Base-by-base conservation (phyloP, 2,329 filamentous ascomycete species). In the Fusarium sp. region DNA sequence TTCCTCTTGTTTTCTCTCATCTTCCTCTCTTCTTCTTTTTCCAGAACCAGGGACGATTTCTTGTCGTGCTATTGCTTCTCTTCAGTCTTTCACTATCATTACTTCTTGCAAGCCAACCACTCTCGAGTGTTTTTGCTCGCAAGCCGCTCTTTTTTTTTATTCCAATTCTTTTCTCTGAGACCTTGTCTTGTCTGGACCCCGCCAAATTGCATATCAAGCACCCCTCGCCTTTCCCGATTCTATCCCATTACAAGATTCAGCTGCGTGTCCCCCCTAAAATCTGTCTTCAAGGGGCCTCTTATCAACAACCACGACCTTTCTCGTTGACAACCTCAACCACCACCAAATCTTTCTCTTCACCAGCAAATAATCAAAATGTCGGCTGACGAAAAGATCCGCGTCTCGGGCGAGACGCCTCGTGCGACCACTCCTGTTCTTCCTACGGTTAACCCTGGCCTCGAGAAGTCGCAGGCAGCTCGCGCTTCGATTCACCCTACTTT, bases 341-440 rank as follows among this genome's bases (percentile, higher is more conserved):
- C 48, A 46, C 41, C 51, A 55, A 51, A 61, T 58, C 65, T 70
- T 69, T 59, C 56, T 61, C 58, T 64, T 62, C 68, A 73, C 61
- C 73, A 80, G 25, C 53, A 46, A 76, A 13, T 61, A 90, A 90
- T 87, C 70, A 72, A 31, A 41, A 78, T 78, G 76, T 75, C 76
- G 62, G 71, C 64, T 72, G 90, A 91, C 75, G 91, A 97, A 78
- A 97, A 97, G 81, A 88, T 85, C 70, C 90, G 93, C 75, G 83
- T 88, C 72, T 97, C 92, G 42, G 91, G 91, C 77, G 93, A 97
- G 77, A 81, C 85, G 71, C 81, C 85, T 54, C 85, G 90, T 77
- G 71, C 78, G 49, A 84, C 88, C 65, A 77, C 79, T 79, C 72
- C 86, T 83, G 83, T 92, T 56, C 83, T 97, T 74, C 93, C 93